A percentile compares a stretch with the other conserved stretches of the same genome.
Evolutionary conservation across 768 basidiomycete species (phyloP).

Genomic region (Rubroboletus satanas): DNA sequence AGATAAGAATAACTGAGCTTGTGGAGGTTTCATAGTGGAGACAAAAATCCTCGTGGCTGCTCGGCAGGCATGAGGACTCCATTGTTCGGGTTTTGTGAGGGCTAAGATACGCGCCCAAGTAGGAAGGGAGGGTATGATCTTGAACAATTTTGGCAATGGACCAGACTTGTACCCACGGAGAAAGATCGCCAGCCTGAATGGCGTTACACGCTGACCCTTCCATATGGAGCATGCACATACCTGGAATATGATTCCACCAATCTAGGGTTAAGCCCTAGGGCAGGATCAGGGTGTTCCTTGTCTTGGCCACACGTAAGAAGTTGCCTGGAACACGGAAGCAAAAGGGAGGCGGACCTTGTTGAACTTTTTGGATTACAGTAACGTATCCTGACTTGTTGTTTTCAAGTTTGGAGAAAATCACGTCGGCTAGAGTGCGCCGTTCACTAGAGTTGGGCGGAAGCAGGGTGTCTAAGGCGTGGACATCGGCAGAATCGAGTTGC

Average conservation of each 20-base stretch:
- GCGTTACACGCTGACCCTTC: slow-evolving; percentile 2
- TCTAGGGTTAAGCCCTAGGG: slow-evolving; percentile 84
- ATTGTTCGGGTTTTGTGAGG: slow-evolving; percentile 85
- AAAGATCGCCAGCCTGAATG: slow-evolving; percentile 72
- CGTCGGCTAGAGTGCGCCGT: slow-evolving; percentile 86
- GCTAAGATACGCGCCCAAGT: slow-evolving; percentile 96
- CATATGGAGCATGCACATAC: slow-evolving; percentile 45
- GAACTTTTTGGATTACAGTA: slow-evolving; percentile 56
- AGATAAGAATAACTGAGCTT: slow-evolving; percentile 88
- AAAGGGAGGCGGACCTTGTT: slow-evolving; percentile 43
- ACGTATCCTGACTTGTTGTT: slow-evolving; percentile 51
- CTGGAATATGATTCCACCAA: slow-evolving; percentile 92
- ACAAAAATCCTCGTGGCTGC: slow-evolving; percentile 95
- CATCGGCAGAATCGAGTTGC: slow-evolving; percentile 90
- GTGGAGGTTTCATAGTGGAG: slow-evolving; percentile 93
- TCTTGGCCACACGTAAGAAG: slow-evolving; percentile 31
- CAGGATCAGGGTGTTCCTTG: slow-evolving; percentile 65
- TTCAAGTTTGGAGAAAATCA: slow-evolving; percentile 94
- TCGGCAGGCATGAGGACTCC: slow-evolving; percentile 93
- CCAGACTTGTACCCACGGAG: slow-evolving; percentile 90
- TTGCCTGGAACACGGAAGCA: not conserved
- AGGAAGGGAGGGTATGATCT: slow-evolving; percentile 92
- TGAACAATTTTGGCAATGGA: slow-evolving; percentile 94
- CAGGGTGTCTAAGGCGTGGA: slow-evolving; percentile 78
- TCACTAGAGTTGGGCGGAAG: slow-evolving; percentile 72